Evolutionary conservation across 345 rosid species (phyloP).

Genomic region (Salix purpurea): DNA sequence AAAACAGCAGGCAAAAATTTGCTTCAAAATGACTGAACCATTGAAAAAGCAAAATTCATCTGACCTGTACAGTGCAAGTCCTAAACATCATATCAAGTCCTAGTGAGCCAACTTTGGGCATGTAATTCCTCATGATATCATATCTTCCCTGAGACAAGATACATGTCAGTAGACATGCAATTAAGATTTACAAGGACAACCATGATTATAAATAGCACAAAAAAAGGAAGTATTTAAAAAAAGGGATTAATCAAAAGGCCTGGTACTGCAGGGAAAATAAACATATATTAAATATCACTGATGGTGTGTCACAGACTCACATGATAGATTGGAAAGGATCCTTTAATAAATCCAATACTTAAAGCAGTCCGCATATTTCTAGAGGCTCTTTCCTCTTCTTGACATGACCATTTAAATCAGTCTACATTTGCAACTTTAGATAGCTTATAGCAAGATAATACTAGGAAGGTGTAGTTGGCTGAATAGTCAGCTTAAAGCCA

Average conservation of each 20-base stretch:
- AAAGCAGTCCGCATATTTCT: not conserved
- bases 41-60: conserved; percentile 22
- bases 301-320: not conserved
- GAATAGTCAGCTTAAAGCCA: not conserved
- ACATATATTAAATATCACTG: not conserved
- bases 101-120: conserved; percentile 93
- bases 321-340: not conserved
- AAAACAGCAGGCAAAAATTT: conserved; percentile 1
- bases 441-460: not conserved
- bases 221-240: not conserved
- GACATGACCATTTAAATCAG: not conserved
- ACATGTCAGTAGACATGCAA: conserved; percentile 23
- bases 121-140: conserved; percentile 92
- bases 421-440: not conserved
- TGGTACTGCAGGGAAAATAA: not conserved
- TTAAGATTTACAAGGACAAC: conserved; percentile 4
- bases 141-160: conserved; percentile 82
- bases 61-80: conserved; percentile 97
- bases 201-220: not conserved
- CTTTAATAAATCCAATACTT: not conserved
- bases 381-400: not conserved
- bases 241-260: not conserved
- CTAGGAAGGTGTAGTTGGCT: not conserved
- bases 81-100: conserved; percentile 99
- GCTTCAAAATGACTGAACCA: conserved; percentile 7